Conservation (phyloP, 345 rosid genomes). For the Eucalyptus lansdowneana region DNA sequence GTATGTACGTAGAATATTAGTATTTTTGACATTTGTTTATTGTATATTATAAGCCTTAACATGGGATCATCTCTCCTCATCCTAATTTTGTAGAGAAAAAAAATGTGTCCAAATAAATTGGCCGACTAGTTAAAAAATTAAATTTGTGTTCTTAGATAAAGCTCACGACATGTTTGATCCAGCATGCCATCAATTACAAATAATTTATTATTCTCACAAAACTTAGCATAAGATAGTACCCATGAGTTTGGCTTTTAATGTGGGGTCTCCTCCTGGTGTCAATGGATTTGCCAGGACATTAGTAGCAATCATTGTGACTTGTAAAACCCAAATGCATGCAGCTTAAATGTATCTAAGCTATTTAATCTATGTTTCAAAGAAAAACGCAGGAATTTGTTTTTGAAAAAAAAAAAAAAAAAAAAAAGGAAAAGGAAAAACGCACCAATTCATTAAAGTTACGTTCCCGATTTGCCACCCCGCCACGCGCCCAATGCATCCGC, state of each 20-base stretch:
- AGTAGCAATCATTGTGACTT: not conserved
- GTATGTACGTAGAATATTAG: not conserved
- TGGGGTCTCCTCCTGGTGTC: not conserved
- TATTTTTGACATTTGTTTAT: not conserved
- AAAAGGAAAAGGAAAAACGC: not conserved
- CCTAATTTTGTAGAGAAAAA: not conserved
- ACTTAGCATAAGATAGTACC: not conserved
- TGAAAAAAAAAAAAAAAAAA: too few species aligned
- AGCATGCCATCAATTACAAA: rapidly evolving
- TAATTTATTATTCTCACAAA: not conserved
- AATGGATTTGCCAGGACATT: not conserved
- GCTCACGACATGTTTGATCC: not conserved
- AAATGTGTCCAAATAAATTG: not conserved
- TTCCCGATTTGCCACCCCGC: not conserved
- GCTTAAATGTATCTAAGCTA: not conserved
- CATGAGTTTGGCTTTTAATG: not conserved
- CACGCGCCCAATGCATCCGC: not conserved
- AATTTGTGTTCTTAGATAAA: not conserved
- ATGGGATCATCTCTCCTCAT: not conserved
- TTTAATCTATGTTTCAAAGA: not conserved
- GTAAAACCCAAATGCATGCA: not conserved
- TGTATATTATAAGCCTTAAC: not conserved
- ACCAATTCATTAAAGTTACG: too few species aligned
- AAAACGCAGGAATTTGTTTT: too few species aligned
- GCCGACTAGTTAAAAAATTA: not conserved